Evolutionary conservation across 75 land plant genomes (phyloP).

Genomic region (Cunninghamia lanceolata): DNA sequence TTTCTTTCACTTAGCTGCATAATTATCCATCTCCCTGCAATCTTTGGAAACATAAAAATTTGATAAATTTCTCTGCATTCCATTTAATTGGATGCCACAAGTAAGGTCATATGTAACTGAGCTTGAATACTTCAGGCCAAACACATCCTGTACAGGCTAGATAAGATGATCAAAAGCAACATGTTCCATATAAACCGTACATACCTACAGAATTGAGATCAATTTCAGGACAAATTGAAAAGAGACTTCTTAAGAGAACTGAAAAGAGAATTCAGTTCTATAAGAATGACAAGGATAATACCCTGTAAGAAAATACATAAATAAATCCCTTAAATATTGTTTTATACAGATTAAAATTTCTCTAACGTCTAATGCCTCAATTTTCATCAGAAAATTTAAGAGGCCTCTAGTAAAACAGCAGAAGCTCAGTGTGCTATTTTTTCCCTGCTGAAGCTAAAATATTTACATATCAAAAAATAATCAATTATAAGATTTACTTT

Average conservation of each 20-base stretch:
- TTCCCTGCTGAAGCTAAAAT: not conserved
- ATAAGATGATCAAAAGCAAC: not conserved
- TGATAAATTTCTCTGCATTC: not conserved
- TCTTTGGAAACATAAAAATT: not conserved
- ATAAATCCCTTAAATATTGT: not conserved
- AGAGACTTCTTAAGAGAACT: not conserved
- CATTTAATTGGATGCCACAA: not conserved
- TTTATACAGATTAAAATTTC: conserved; percentile 1
- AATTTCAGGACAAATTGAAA: not conserved
- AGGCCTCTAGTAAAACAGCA: not conserved
- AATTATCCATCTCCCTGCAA: not conserved
- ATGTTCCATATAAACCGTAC: not conserved
- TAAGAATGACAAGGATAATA: not conserved
- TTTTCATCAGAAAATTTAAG: not conserved
- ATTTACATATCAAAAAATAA: conserved; percentile 1
- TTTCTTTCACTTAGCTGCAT: not conserved
- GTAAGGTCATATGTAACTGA: not conserved
- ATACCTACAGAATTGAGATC: not conserved
- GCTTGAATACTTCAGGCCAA: not conserved
- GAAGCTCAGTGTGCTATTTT: not conserved
- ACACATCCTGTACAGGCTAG: conserved; percentile 5
- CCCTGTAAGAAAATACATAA: not conserved
- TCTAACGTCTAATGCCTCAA: not conserved
- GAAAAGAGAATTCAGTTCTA: not conserved
- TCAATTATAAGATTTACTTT: not conserved